Evolutionary conservation across 768 basidiomycete genomes (phyloP), one percentile per base, ranked within the genome.

Genomic region (Rhizopogon roseolus): DNA sequence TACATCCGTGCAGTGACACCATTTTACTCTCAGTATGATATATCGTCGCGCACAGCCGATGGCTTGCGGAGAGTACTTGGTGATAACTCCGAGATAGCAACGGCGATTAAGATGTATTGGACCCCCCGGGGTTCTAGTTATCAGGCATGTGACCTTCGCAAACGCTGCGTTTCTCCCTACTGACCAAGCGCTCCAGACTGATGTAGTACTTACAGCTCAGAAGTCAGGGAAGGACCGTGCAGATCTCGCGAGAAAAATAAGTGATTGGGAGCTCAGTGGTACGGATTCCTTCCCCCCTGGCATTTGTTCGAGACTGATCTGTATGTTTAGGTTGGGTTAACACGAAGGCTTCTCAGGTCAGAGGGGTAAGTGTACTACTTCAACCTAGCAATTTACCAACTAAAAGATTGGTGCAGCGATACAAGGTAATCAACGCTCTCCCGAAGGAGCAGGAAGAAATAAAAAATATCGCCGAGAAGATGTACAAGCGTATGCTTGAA

Each of bases 1-100:
- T 70, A 71, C 48, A 64, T 81, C 22, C 67, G 77, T 16, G 76
- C 78, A 5, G 64, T 73, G 34, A 81, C 79, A 0, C 79, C 79
- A 0, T 76, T 72, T 54, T 81, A 75, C 53, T 66, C 72, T 4
- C 51, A 69, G 13, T 79, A 77, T 58, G 69, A 73, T 37, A 62
- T 78, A 54, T 68, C 65, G 16, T 60, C 65, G 1, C 63, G 64
- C n/a, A 54, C 54, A 3, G 39, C 34, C 8, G 51, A 43, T 1
- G 71, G 65, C 2, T 70, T 65, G 64, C 25, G 58, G 9, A 63
- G 66, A 22, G 62, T 77, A 5, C 41, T 63, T 38, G 51, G 56
- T 1, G 72, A 76, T 57, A 58, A 60, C 1, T 67, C 67, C 5
- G 53, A 60, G 6, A 66, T 69, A 11, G 75, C 74, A 0, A 58